Base-by-base conservation (phyloP, 768 basidiomycete genomes). In the Neoboletus brunneissimus region DNA sequence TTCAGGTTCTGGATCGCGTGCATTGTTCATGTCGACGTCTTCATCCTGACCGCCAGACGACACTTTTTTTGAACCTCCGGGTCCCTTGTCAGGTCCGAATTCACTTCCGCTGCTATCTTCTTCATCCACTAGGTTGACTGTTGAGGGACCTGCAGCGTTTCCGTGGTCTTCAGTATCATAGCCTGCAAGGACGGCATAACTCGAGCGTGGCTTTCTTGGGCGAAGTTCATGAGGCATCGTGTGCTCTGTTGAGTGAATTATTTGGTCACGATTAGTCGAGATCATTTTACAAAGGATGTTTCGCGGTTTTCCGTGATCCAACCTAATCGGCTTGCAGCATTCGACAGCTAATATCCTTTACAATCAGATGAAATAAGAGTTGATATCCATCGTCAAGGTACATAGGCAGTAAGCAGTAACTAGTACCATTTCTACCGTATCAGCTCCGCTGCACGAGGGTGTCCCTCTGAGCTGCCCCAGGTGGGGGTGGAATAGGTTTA, bases 171-270 rank as follows among this genome's bases (percentile, higher is more conserved):
- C 72, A 27, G 62, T 61, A 1, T 69, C 76, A 32, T 71, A 55
- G 4, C 64, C 73, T 34, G 73, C 69, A 22, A 80, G 58, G 23
- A 63, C 58, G 0, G 75, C 71, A 70, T 88, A 88, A 64, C 74
- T 82, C 32, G 76, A 77, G 43, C 74, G 77, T 22, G 76, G 72
- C 51, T 77, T 82, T 51, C 87, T 77, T 20, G 81, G 78, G 22
- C 86, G 80, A 42, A 88, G 75, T 46, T 79, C 68, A 35, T 83
- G 78, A 16, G 79, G 58, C 86, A 88, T 88, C 15, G 20, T 42
- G 44, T 45, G 35, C 4, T 13, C 29, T 11, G 29, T 31, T 13
- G 42, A 32, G 43, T 48, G 16, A 16, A 3, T 34, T 48, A 23
- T 16, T 4, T 13, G 16, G 25, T 11, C 25, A 6, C 16, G 11